These are phyloP conservation scores for Plasmodium coatneyi DNA, from an alignment of 169 alveolate species.

Conservation along the genomic window DNA sequence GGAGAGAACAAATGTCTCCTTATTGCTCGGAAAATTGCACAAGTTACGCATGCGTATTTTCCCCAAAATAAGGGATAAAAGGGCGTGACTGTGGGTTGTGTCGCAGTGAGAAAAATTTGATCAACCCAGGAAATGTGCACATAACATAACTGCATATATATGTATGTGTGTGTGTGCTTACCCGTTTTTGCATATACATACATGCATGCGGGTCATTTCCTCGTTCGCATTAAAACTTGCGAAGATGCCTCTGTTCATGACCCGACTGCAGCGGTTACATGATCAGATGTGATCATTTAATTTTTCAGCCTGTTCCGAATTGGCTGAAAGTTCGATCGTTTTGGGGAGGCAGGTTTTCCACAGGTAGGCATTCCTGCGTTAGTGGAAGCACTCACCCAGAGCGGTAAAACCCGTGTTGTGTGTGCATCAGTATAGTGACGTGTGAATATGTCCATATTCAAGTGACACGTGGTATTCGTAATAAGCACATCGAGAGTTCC, in stretches of 20 bases:
- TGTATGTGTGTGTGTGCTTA: background rate
- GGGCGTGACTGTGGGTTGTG: background rate
- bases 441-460: background rate
- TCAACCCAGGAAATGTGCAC: background rate
- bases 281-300: background rate
- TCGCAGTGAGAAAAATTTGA: background rate
- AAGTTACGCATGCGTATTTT: background rate
- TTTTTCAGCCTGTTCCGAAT: background rate
- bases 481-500: background rate
- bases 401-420: background rate
- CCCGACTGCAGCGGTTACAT: background rate
- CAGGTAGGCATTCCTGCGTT: background rate
- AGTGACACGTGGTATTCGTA: background rate
- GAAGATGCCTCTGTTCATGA: background rate
- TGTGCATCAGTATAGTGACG: background rate
- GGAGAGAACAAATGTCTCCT: background rate
- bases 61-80: background rate
- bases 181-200: background rate
- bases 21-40: background rate
- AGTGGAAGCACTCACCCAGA: background rate
- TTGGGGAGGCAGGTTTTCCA: background rate
- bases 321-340: background rate
- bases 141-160: too few species aligned
- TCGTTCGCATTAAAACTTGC: background rate
- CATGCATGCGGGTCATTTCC: background rate